Conservation (phyloP, 306 rosid species). For the Casuarina cunninghamiana region DNA sequence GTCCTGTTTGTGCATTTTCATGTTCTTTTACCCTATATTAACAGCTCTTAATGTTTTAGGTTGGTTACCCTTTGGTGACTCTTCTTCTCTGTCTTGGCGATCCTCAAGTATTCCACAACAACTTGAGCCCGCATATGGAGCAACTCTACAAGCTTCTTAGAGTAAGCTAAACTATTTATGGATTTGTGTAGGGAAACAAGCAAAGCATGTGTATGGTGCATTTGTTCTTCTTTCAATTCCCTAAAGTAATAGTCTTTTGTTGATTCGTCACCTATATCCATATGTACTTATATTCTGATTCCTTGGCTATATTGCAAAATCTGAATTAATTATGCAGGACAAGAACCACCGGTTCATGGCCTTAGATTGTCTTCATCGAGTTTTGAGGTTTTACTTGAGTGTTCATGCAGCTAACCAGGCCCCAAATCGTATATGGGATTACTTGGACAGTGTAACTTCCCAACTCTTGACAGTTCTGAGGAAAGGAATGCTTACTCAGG, state of each 20-base stretch:
- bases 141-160: conserved; percentile 95
- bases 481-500: conserved; percentile 98
- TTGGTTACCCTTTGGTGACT: conserved; percentile 95
- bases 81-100: conserved; percentile 99
- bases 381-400: conserved; percentile 90
- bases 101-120: conserved; percentile 77
- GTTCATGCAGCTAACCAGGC: conserved; percentile 88
- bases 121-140: conserved; percentile 95
- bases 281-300: conserved; percentile 28
- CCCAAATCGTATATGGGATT: conserved; percentile 91
- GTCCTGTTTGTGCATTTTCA: background rate
- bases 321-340: conserved; percentile 72
- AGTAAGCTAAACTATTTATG: conserved; percentile 46
- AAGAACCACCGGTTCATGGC: conserved; percentile 99
- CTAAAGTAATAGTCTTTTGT: conserved; percentile 18
- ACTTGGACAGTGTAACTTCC: conserved; percentile 91
- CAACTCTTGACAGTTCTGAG: conserved; percentile 83
- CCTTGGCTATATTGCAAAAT: conserved; percentile 34
- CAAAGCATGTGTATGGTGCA: background rate
- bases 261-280: conserved; percentile 26
- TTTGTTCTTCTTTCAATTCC: conserved; percentile 8
- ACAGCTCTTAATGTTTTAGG: conserved; percentile 43
- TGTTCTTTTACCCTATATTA: conserved; percentile 1
- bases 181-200: background rate
- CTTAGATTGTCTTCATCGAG: conserved; percentile 98